phyloP scores from a whole-genome alignment of 768 basidiomycete species.

The Termitomyces sp. region DNA sequence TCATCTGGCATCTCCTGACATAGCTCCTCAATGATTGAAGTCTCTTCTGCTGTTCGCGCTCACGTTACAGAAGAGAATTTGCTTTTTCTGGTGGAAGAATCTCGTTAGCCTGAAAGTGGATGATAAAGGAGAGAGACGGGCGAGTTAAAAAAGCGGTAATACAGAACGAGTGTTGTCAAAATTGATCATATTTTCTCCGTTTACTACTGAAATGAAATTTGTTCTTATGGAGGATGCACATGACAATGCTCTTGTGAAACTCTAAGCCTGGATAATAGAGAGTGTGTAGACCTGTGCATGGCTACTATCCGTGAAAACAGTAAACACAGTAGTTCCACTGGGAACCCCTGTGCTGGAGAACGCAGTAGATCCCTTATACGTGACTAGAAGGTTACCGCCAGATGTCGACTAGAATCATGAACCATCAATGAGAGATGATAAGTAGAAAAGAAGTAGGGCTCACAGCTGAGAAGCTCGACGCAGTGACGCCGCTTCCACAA shows the following conservation, averaged over 20 bases:
- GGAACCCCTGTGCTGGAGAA: conserved; percentile 47
- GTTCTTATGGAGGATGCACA: neutral
- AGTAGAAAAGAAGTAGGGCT: conserved; percentile 15
- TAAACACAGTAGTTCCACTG: conserved; percentile 40
- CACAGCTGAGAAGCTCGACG: conserved; percentile 48
- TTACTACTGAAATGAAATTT: neutral
- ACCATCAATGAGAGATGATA: neutral
- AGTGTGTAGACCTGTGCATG: conserved; percentile 31
- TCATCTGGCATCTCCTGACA: conserved; percentile 29
- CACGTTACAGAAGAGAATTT: conserved; percentile 51
- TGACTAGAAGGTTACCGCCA: conserved; percentile 40
- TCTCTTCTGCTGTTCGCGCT: conserved; percentile 55
- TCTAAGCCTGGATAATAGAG: conserved; percentile 29
- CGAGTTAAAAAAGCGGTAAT: conserved; percentile 43
- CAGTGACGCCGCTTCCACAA: conserved; percentile 46
- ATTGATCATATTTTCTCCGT: neutral
- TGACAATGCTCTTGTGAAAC: neutral
- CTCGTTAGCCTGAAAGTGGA: conserved; percentile 33
- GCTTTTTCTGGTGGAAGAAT: conserved; percentile 26
- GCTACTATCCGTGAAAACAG: conserved; percentile 31
- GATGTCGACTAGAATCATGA: conserved; percentile 35
- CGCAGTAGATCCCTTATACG: conserved; percentile 41
- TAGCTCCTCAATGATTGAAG: conserved; percentile 50
- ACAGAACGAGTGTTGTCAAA: neutral
- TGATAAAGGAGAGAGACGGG: conserved; percentile 40